These are phyloP conservation scores for Entelexis sorbosivorans DNA, from an alignment of 1,139 yeast genomes.

Conservation along the genomic window DNA sequence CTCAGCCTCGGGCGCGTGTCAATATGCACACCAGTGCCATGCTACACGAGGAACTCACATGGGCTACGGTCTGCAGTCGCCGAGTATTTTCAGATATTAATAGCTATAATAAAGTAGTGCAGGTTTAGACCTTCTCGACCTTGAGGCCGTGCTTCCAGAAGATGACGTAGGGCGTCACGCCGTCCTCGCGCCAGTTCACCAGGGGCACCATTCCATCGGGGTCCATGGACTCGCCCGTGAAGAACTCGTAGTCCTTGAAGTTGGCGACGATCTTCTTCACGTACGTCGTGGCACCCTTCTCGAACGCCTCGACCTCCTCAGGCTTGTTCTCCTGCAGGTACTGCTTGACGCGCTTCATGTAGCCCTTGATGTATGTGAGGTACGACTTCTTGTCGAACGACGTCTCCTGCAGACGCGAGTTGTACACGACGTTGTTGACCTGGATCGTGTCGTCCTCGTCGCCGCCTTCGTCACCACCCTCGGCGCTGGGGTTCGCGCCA, in stretches of 20 bases:
- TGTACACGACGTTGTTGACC: slow-evolving; percentile 96
- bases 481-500: slow-evolving; percentile 99
- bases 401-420: slow-evolving; percentile 95
- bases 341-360: slow-evolving; percentile 93
- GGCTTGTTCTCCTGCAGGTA: slow-evolving; percentile 81
- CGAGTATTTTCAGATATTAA: not conserved
- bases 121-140: slow-evolving; percentile 70
- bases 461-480: slow-evolving; percentile 70
- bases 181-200: slow-evolving; percentile 99
- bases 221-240: slow-evolving; percentile 99
- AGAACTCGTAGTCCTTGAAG: slow-evolving; percentile 98
- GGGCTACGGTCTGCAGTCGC: too few relatives aligned
- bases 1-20: too few relatives aligned
- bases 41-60: too few relatives aligned
- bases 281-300: slow-evolving; percentile 92
- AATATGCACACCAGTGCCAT: too few relatives aligned
- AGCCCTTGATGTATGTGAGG: slow-evolving; percentile 91
- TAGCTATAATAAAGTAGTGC: not conserved
- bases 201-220: slow-evolving; percentile 97
- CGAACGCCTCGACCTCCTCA: slow-evolving; percentile 73
- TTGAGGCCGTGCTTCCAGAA: slow-evolving; percentile 98
- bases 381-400: slow-evolving; percentile 95
- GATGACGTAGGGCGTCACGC: slow-evolving; percentile 92
- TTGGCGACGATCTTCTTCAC: slow-evolving; percentile 90
- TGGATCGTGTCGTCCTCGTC: slow-evolving; percentile 64